Base-by-base conservation (phyloP, 352 stramenopile genomes). In the Pythium pectinolyticum region DNA sequence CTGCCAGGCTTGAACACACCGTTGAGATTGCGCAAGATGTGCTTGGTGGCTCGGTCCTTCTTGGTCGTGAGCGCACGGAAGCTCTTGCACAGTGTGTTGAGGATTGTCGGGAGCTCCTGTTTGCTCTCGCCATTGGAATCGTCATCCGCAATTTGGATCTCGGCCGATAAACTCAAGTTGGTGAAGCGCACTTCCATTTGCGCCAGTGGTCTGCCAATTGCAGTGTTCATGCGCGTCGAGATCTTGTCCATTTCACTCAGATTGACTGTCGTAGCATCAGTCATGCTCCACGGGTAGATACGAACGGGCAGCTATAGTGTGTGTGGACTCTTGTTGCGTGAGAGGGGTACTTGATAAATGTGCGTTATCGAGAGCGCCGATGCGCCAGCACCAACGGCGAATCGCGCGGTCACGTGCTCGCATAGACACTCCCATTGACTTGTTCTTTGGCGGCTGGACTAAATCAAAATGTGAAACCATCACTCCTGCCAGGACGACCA, bases 81-180 rank as follows among this genome's bases (percentile, higher is more conserved):
- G 10, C 56, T 50, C 54, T 64, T 69, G 39, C 69, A 67, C 53
- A 77, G 35, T 32, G 45, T 61, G 48, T 78, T 80, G 20, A 48
- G 30, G 24, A 82, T 52, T 19, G 74, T 82, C 20, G 76, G 72
- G 6, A 85, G 61, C 30, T 81, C 74, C 10, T 63, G 60, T 32
- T 68, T 52, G 35, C 35, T 41, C 5, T 41, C 35, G 32, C 3
- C 5, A n/a, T 51, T 34, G 9, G 43, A 69, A 12, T 69, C 58
- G 12, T 69, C 62, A 34, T 37, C 5, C 6, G 45, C 17, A 35
- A 57, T 17, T 20, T 46, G 35, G 20, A 75, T 58, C 35, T 69
- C 53, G 7, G 66, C 73, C 15, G 62, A 57, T 34, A 86, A 15
- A 35, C 50, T 57, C 20, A 76, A 47, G 54, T 73, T 64, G 19